phyloP scores from a whole-genome alignment of 495 filamentous ascomycete genomes.

The Podospora fimiseda region DNA sequence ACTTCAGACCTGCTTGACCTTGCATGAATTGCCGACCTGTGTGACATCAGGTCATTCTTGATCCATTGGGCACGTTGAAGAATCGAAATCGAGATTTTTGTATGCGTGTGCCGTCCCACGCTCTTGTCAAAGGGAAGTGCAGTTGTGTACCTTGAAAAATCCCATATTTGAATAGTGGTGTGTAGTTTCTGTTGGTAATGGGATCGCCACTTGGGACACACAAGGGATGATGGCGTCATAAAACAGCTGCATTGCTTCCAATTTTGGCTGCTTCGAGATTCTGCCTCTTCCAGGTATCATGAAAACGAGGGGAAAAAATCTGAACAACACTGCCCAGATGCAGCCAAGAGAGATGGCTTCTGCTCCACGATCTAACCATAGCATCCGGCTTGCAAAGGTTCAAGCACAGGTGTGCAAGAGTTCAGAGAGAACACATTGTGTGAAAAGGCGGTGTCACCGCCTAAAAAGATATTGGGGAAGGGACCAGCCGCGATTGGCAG shows the following conservation, averaged over 20 bases:
- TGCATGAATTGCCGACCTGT: too few species aligned
- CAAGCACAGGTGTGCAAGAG: background rate
- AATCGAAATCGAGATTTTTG: too few species aligned
- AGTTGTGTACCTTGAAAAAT: background rate
- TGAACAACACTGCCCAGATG: too few species aligned
- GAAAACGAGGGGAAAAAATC: background rate
- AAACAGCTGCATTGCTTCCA: background rate
- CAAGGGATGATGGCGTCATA: constrained; percentile 10
- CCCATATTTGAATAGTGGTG: background rate
- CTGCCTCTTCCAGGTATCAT: background rate
- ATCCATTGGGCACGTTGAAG: too few species aligned
- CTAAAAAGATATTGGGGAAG: constrained; percentile 5
- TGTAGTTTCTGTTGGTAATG: constrained; percentile 23
- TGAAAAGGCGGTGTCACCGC: constrained; percentile 23
- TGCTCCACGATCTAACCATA: too few species aligned
- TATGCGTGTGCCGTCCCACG: too few species aligned
- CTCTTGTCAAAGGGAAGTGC: background rate
- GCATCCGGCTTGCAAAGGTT: background rate
- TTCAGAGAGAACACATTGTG: background rate
- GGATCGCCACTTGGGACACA: constrained; percentile 13
- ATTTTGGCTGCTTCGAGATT: background rate
- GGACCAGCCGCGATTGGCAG: constrained; percentile 11
- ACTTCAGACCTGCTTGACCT: too few species aligned
- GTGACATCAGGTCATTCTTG: background rate
- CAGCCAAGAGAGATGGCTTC: too few species aligned